Percentiles rank a stretch among this genome's conserved stretches.
phyloP scores from a whole-genome alignment of 2,329 filamentous ascomycete genomes.

The Trichoderma sp. region DNA sequence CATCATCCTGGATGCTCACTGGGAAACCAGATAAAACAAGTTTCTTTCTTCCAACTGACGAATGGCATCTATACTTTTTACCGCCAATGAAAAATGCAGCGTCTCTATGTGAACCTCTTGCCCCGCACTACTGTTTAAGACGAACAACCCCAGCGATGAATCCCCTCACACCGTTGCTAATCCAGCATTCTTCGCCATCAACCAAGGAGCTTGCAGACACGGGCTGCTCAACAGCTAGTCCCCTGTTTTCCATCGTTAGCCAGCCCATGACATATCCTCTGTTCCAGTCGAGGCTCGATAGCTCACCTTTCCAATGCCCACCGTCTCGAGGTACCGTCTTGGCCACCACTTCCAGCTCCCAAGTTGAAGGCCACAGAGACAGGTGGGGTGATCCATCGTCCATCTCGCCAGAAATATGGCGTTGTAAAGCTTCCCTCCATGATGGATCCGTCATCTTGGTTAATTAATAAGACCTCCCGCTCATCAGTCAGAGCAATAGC shows the following conservation, averaged over 20 bases:
- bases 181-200: constrained; percentile 76
- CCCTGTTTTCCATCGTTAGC: constrained; percentile 33
- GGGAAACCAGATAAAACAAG: background rate
- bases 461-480: constrained; percentile 74
- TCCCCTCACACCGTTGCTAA: constrained; percentile 84
- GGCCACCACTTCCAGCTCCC: constrained; percentile 63
- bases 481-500: constrained; percentile 49
- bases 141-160: constrained; percentile 56
- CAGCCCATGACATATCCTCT: background rate
- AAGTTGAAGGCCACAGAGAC: constrained; percentile 43
- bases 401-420: constrained; percentile 72
- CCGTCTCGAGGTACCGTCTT: constrained; percentile 75
- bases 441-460: constrained; percentile 55
- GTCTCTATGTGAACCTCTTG: background rate
- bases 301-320: constrained; percentile 72
- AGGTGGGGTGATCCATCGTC: constrained; percentile 76
- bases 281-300: background rate
- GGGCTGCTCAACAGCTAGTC: constrained; percentile 62
- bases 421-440: constrained; percentile 87
- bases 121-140: constrained; percentile 19
- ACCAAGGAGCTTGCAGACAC: constrained; percentile 58
- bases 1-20: background rate
- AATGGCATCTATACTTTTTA: background rate
- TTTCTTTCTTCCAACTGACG: background rate
- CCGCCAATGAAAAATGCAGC: background rate